phyloP scores from a whole-genome alignment of 768 basidiomycete species.

The Hygrocybe coccinea region DNA sequence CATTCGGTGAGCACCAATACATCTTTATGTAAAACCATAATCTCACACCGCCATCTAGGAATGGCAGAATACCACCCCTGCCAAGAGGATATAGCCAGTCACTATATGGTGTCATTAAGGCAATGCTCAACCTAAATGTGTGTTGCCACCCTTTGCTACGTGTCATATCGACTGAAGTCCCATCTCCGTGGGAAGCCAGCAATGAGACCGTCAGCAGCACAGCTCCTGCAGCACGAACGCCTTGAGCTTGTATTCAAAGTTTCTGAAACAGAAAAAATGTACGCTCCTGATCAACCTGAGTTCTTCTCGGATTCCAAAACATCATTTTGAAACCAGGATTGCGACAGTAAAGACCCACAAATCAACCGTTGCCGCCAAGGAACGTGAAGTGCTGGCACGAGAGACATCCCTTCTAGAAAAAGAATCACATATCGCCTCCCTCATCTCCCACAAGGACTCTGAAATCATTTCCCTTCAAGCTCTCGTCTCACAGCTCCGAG shows the following conservation, averaged over 20 bases:
- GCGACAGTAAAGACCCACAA: slow-evolving; percentile 62
- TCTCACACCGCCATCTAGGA: slow-evolving; percentile 36
- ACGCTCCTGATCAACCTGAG: slow-evolving; percentile 15
- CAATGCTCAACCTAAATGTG: slow-evolving; percentile 85
- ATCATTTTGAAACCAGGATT: slow-evolving; percentile 40
- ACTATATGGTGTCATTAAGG: slow-evolving; percentile 69
- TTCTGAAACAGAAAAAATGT: slow-evolving; percentile 77
- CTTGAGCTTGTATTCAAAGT: slow-evolving; percentile 67
- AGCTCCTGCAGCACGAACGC: slow-evolving; percentile 76
- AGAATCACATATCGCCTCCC: slow-evolving; percentile 46
- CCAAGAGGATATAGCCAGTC: slow-evolving; percentile 78
- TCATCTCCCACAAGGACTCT: slow-evolving; percentile 53
- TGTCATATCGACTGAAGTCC: not conserved
- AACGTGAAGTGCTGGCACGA: slow-evolving; percentile 54
- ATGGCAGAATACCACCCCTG: slow-evolving; percentile 86
- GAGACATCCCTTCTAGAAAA: slow-evolving; percentile 53
- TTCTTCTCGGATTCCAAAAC: slow-evolving; percentile 1
- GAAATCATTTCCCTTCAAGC: slow-evolving; percentile 52
- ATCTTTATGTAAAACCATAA: not conserved
- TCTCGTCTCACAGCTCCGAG: slow-evolving; percentile 40
- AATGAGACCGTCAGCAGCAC: slow-evolving; percentile 78
- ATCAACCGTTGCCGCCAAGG: slow-evolving; percentile 47
- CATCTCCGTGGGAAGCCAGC: slow-evolving; percentile 51
- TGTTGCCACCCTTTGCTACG: slow-evolving; percentile 4
- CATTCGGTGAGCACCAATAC: slow-evolving; percentile 51